Evolutionary conservation across 2,329 filamentous ascomycete species (phyloP), one percentile per base, ranked within the genome.

Genomic region (Macroventuria anomochaeta): DNA sequence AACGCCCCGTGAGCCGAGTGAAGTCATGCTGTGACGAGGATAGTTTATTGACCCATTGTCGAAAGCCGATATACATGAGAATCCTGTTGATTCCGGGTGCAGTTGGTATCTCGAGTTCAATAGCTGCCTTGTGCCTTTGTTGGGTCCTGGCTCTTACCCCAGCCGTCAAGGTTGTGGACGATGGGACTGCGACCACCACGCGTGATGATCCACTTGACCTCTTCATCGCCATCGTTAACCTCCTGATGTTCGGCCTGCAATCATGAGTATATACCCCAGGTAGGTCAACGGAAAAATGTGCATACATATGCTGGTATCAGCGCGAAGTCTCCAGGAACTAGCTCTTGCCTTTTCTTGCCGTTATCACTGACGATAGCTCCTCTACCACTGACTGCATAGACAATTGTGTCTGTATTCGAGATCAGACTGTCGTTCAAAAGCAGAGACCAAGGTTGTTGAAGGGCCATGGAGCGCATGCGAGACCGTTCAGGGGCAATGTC

Each of bases 241-340:
- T 87, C 81, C 69, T 90, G 87, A 72, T 91, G 87, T 69, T 91
- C 87, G 0, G 85, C 84, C 51, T 54, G 31, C 12, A 10, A 20
- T 7, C 8, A 20, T 53, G 2, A 53, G 39, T 29, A 13, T 23
- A 5, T n/a, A 7, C 3, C 17, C 13, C 2, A 7, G 10, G 4
- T 5, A 23, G n/a, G n/a, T n/a, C 3, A n/a, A 5, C 6, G 8
- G 15, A 20, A 23, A 8, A 25, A 11, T 7, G 3, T 21, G 25
- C 33, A 2, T 54, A 54, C 51, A 79, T 82, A 89, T 0, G 87
- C 83, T 0, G 88, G 88, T 11, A 91, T 82, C 48, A 89, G 80
- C 3, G 86, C 87, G 71, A 89, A 91, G 69, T 90, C 88, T 0
- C 88, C 88, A 0, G 84, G 79, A 1, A 72, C 72, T 6, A 91